A percentile compares a stretch with the other conserved stretches of the same genome.
Conservation (phyloP, 371 early-diverging fungal genomes). For the Mucor mucedo region DNA sequence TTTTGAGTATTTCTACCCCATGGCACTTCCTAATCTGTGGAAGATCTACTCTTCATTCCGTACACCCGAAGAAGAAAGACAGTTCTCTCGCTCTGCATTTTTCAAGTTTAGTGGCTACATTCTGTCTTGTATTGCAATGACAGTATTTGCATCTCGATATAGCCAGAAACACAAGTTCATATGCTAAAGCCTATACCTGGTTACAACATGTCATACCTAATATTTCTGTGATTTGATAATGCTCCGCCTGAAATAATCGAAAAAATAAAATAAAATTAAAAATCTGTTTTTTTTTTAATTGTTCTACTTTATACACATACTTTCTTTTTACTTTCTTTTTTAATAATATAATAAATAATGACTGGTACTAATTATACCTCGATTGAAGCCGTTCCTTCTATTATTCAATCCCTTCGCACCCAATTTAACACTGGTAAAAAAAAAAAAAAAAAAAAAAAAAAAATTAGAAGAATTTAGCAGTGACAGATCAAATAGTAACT, state of each 20-base stretch:
- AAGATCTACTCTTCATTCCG: constrained; percentile 78
- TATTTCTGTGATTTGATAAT: not conserved
- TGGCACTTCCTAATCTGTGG: constrained; percentile 74
- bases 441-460: too few species aligned
- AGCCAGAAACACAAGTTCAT: constrained; percentile 36
- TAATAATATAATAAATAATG: constrained; percentile 19
- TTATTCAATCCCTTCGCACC: constrained; percentile 55
- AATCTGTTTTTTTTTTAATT: not conserved
- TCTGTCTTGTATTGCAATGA: constrained; percentile 71
- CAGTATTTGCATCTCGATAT: constrained; percentile 60
- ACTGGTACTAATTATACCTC: constrained; percentile 32
- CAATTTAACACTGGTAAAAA: constrained; percentile 51
- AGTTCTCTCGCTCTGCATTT: constrained; percentile 76
- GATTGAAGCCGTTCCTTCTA: constrained; percentile 34
- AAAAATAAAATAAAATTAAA: not conserved
- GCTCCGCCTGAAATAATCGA: constrained; percentile 2
- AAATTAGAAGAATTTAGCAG: too few species aligned
- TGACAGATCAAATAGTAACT: not conserved
- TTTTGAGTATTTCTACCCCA: constrained; percentile 12
- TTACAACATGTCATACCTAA: constrained; percentile 7
- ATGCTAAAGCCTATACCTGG: constrained; percentile 9
- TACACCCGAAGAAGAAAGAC: constrained; percentile 78
- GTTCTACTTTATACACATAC: not conserved
- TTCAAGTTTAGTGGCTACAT: constrained; percentile 80
- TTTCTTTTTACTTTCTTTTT: constrained; percentile 7